Evolutionary conservation across 192 early-diverging fungal genomes (phyloP), one percentile per base, ranked within the genome.

Genomic region (Pilaira anomala): DNA sequence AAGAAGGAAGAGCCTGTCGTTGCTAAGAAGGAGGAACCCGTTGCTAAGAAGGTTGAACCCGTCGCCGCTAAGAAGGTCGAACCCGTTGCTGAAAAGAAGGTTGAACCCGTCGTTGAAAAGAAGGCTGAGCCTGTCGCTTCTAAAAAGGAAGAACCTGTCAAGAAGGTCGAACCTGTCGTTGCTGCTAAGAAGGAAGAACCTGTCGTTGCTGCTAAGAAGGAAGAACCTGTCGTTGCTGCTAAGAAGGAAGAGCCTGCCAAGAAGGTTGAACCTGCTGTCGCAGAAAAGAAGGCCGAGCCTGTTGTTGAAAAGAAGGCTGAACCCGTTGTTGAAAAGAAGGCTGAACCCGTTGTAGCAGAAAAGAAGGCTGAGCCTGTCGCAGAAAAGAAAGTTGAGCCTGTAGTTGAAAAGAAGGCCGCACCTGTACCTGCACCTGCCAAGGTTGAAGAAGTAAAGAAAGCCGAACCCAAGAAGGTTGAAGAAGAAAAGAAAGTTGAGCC

Each of bases 1-100:
- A 46, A 46, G 44, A 19, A 19, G 4, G 44, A 1, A 7, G 16
- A 14, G 1, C 16, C 44, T 19, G 13, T 16, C 16, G 44, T 46
- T n/a, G 18, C 44, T 19, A 46, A 46, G 44, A 46, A 14, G 5
- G 18, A 0, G 0, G 44, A 46, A 46, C 33, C 33, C 5, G 33
- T 36, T 36, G 33, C 33, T 4, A 36, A 36, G 33, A 46, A 46
- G 44, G 44, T 4, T 3, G 44, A 46, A 46, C 18, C 44, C 5
- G 44, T 46, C 4, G 44, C 16, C 13, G 18, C 44, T 3, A 46
- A 45, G 42, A 13, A 12, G 2, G n/a, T 12, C 12, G 42, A 45
- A 45, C n/a, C n/a, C n/a, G n/a, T n/a, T n/a, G n/a, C n/a, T n/a
- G 42, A 7, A 45, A 45, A 46, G 44, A 46, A 46, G 44, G 44